A percentile compares a stretch with the other conserved stretches of the same genome.
phyloP scores from a whole-genome alignment of 2,329 filamentous ascomycete genomes.

The Aspergillus sp. region DNA sequence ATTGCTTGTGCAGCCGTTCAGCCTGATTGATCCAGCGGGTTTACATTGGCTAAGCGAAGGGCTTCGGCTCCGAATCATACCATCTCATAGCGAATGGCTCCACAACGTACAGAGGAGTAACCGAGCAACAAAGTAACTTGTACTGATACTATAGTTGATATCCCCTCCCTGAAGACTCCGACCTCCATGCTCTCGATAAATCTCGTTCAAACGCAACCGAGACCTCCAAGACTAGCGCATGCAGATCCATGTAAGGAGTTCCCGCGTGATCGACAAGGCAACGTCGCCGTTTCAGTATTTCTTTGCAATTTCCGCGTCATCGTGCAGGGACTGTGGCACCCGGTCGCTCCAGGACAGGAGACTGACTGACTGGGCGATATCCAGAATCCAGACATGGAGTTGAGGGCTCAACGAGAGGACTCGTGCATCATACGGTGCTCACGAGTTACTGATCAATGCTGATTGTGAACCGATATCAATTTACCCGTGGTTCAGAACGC shows the following conservation, averaged over 20 bases:
- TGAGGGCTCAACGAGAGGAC: not conserved
- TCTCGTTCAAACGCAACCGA: not conserved
- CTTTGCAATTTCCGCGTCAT: conserved; percentile 9
- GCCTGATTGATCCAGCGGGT: not conserved
- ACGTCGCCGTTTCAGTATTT: conserved; percentile 16
- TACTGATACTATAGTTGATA: no score
- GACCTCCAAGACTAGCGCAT: conserved; percentile 7
- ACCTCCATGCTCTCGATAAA: not conserved
- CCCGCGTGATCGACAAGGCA: conserved; percentile 25
- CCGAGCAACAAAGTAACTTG: no score
- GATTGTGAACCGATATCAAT: not conserved
- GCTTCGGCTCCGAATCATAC: no score
- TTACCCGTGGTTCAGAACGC: not conserved
- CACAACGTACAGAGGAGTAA: no score
- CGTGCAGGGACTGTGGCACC: not conserved
- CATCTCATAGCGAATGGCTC: no score
- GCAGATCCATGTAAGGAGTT: conserved; percentile 27
- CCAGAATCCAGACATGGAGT: not conserved
- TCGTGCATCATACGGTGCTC: not conserved
- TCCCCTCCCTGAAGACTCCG: not conserved
- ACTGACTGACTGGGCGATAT: not conserved
- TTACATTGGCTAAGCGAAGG: no score
- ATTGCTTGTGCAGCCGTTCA: not conserved
- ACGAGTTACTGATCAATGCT: not conserved
- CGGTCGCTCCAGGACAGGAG: no score